Percentiles rank a stretch among this genome's conserved stretches.
phyloP scores from a whole-genome alignment of 352 stramenopile species.

The Globisporangium camurandrum region DNA sequence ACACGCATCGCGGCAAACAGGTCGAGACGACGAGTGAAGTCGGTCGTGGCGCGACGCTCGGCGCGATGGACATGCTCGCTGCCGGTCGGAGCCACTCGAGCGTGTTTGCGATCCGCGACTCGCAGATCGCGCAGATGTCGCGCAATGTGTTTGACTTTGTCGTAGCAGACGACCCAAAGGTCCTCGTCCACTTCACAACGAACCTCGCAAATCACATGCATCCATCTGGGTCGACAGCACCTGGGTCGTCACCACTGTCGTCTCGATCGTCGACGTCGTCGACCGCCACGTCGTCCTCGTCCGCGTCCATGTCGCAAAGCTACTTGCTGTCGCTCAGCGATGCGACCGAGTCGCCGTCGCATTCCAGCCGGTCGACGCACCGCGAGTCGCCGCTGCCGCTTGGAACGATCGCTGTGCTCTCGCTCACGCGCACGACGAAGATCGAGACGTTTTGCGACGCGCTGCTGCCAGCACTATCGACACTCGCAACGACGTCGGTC shows the following conservation, averaged over 20 bases:
- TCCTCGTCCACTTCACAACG: conserved; percentile 78
- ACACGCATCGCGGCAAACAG: conserved; percentile 45
- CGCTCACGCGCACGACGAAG: conserved; percentile 63
- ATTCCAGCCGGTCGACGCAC: conserved; percentile 17
- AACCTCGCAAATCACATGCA: conserved; percentile 54
- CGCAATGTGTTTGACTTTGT: conserved; percentile 83
- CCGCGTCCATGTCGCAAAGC: conserved; percentile 28
- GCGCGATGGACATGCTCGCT: conserved; percentile 78
- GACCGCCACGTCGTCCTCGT: conserved; percentile 18
- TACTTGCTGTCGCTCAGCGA: conserved; percentile 59
- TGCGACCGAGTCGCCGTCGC: conserved; percentile 5
- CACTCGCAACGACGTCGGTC: conserved; percentile 50
- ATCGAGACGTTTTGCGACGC: conserved; percentile 72
- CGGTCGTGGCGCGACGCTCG: conserved; percentile 68
- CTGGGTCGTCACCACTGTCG: too few species aligned
- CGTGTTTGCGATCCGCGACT: conserved; percentile 82
- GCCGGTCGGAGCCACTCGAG: conserved; percentile 65
- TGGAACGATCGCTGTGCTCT: conserved; percentile 71
- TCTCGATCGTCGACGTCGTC: conserved; percentile 27
- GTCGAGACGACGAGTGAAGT: conserved; percentile 76
- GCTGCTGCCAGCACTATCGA: conserved; percentile 53
- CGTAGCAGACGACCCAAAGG: conserved; percentile 51
- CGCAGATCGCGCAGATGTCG: conserved; percentile 83
- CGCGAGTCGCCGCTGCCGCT: conserved; percentile 31
- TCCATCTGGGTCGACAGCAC: too few species aligned